phyloP scores from a whole-genome alignment of 352 stramenopile genomes.

The Phytophthora ohioensis region DNA sequence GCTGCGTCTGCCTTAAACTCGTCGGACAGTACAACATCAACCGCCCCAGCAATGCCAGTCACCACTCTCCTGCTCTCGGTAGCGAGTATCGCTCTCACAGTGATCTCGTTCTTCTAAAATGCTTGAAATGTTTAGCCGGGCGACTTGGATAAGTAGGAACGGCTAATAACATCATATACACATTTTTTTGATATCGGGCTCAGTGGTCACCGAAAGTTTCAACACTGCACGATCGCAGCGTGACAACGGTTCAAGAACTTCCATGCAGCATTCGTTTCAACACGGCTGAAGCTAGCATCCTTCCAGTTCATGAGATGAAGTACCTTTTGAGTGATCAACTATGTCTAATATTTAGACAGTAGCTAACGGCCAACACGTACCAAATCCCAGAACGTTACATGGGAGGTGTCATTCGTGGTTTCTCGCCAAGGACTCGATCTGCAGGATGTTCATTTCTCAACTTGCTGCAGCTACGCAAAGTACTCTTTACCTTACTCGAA shows the following conservation, averaged over 20 bases:
- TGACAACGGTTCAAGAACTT: conserved; percentile 10
- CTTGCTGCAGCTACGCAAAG: conserved; percentile 19
- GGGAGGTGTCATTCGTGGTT: conserved; percentile 6
- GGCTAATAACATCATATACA: no score
- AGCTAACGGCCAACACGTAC: conserved; percentile 12
- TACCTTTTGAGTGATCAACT: background rate
- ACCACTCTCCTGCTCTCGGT: background rate
- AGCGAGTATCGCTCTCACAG: background rate
- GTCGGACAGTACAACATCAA: conserved; percentile 14
- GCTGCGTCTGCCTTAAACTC: conserved; percentile 17
- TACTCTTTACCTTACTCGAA: background rate
- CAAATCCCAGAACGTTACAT: conserved; percentile 39
- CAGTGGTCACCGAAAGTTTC: conserved; percentile 20
- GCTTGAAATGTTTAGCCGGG: no score
- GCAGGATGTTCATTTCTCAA: conserved; percentile 22
- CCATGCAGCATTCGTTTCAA: conserved; percentile 28
- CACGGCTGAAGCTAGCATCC: conserved; percentile 1
- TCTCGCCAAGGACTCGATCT: background rate
- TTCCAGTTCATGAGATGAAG: conserved; percentile 26
- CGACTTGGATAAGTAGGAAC: no score
- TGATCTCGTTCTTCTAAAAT: conserved; percentile 12
- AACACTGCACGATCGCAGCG: conserved; percentile 26
- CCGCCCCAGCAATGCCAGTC: background rate
- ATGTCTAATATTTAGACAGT: no score
- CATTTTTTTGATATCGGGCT: no score